These are phyloP conservation scores for Crithidia mellificae DNA, from an alignment of 208 protist species.

Conservation along the genomic window DNA sequence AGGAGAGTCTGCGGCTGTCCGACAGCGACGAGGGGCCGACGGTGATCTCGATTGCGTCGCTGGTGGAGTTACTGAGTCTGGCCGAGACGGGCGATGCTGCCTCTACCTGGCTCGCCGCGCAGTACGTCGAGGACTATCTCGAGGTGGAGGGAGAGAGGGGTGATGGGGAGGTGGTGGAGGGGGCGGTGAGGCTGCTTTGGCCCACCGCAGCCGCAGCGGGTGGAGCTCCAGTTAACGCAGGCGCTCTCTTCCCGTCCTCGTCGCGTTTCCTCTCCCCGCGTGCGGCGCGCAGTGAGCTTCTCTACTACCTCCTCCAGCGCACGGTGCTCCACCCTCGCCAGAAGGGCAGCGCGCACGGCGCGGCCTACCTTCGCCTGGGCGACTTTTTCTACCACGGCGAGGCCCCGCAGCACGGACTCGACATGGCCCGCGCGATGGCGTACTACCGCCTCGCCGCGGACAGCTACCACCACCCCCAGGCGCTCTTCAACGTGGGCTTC, in stretches of 20 bases:
- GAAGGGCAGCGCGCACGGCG: constrained; percentile 16
- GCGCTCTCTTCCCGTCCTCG: not conserved
- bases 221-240: not conserved
- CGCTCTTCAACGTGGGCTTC: constrained; percentile 65
- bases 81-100: constrained; percentile 51
- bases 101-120: constrained; percentile 31
- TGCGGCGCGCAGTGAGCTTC: constrained; percentile 50
- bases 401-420: constrained; percentile 44
- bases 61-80: constrained; percentile 60
- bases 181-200: constrained; percentile 15
- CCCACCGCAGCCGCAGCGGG: not conserved
- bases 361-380: constrained; percentile 61
- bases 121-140: constrained; percentile 43
- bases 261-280: constrained; percentile 41
- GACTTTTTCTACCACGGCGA: constrained; percentile 78
- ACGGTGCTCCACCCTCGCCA: constrained; percentile 23
- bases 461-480: constrained; percentile 33
- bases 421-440: constrained; percentile 49
- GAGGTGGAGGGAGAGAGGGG: constrained; percentile 32
- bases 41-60: constrained; percentile 32
- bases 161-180: not conserved
- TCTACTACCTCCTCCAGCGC: constrained; percentile 48
- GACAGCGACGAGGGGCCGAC: constrained; percentile 27
- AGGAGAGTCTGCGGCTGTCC: constrained; percentile 15
- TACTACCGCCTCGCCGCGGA: constrained; percentile 64